Evolutionary conservation across 2,329 filamentous ascomycete genomes (phyloP), one percentile per base, ranked within the genome.

Genomic region (Pseudocercospora fuligena): DNA sequence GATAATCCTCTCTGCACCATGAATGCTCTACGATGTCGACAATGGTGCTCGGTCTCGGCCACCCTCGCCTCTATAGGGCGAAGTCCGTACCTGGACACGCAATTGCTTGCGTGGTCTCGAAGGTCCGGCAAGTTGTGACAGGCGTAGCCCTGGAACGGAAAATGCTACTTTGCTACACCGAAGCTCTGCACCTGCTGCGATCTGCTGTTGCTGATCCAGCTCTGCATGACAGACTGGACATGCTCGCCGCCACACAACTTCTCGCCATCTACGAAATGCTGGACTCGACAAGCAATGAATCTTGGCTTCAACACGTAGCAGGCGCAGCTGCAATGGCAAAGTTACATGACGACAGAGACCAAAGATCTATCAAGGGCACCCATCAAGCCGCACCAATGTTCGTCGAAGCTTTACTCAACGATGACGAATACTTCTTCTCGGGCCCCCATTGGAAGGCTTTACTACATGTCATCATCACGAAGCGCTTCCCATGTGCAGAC

Each of bases 201-300:
- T 60, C 63, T 2, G 66, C 63, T 21, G 64, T 66, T 11, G 57
- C 59, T 12, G 40, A 66, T 54, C 64, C 66, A n/a, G 33, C 46
- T 19, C 29, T 60, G 1, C 66, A 68, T 12, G 66, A 59, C 8
- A 60, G 63, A 29, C 14, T 61, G n/a, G 66, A 66, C 25, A 66
- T 68, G 63, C 43, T 68, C n/a, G 64, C 66, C 6, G 63, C 66
- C 12, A 66, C 66, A 5, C 66, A 64, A 27, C 25, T 68, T 16
- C 31, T 68, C 11, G 66, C 66, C 1, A 59, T 68, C 11, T 68
- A 68, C 19, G 66, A 68, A 16, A 68, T 68, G 66, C 54, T 68
- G 33, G 66, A 66, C 49, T 68, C 60, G 14, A 64, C 63, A 3
- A 51, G 59, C 29, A 57, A 59, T 8, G 47, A 27, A 5, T 57